Evolutionary conservation across 257 asterid species (phyloP), one percentile per base, ranked within the genome.

Genomic region (Plantago ovata): DNA sequence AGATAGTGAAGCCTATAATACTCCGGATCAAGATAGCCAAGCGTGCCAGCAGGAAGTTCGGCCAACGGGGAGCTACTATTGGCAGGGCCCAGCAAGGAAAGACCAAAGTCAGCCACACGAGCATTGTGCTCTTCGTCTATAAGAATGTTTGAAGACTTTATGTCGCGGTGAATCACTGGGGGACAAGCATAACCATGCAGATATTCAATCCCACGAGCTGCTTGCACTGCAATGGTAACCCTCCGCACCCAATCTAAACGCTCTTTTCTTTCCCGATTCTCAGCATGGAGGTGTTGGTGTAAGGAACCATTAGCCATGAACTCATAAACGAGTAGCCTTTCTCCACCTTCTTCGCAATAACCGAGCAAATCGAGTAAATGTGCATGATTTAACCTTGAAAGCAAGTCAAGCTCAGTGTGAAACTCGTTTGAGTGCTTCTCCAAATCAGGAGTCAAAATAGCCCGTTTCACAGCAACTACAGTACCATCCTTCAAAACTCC

Each of bases 41-140:
- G 84, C 3, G 96, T 84, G 1, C 98, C 96, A 1, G 94, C 98
- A 0, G 98, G 98, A 9, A 90, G 80, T 57, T 90, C 98, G 46
- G 98, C 86, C 62, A 90, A 62, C 1, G 98, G 96, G 39, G 94
- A 87, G 75, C 95, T 83, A 64, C 96, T 87, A 61, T 77, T 90
- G 7, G 94, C 81, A 0, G 98, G 98, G 1, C 98, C 95, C 8
- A 87, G 77, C 69, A 90, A 65, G 15, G 96, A 87, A 3, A 90
- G 84, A 22, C 98, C 98, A 22, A 90, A 90, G 65, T 90, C 98
- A 9, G 98, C 82, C 2, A 90, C 98, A 24, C 98, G 81, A 0
- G 98, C 98, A 54, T 90, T 90, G 76, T 86, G 96, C 58, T 90
- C 98, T 69, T 90, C 96, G 33, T 90, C 98, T 47, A 87, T 84